Evolutionary conservation across 495 filamentous ascomycete species (phyloP).

Genomic region (Aspergillus leporis): DNA sequence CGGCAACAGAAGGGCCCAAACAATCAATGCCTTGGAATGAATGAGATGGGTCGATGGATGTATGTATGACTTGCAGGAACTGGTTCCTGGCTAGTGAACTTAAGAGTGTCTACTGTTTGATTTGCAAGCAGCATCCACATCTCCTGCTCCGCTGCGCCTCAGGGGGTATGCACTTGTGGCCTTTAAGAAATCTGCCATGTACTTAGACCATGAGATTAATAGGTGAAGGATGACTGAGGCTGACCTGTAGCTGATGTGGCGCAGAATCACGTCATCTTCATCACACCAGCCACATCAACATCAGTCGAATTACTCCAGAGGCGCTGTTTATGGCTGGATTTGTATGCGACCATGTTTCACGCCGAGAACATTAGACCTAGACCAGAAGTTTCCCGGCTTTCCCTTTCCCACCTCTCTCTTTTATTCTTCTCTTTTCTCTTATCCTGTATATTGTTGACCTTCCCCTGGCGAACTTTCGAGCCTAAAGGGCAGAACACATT

Average conservation of each 20-base stretch:
- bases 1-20: neutral
- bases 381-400: no score
- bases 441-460: neutral
- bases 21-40: neutral
- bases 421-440: conserved; percentile 9
- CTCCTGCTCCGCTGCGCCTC: no score
- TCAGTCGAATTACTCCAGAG: neutral
- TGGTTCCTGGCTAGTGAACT: neutral
- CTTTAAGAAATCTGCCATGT: no score
- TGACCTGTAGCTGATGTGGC: conserved; percentile 11
- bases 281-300: conserved; percentile 19
- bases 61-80: neutral
- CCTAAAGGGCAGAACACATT: neutral
- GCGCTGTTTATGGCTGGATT: no score
- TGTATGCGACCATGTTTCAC: no score
- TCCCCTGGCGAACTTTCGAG: no score
- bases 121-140: no score
- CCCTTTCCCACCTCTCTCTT: neutral
- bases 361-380: no score
- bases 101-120: neutral
- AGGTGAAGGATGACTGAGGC: neutral
- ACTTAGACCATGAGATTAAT: no score
- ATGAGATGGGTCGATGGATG: no score
- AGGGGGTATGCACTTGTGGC: no score
- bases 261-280: conserved; percentile 1